These are phyloP conservation scores for Neonectria ditissima DNA, from an alignment of 2,329 filamentous ascomycete genomes.

Conservation along the genomic window DNA sequence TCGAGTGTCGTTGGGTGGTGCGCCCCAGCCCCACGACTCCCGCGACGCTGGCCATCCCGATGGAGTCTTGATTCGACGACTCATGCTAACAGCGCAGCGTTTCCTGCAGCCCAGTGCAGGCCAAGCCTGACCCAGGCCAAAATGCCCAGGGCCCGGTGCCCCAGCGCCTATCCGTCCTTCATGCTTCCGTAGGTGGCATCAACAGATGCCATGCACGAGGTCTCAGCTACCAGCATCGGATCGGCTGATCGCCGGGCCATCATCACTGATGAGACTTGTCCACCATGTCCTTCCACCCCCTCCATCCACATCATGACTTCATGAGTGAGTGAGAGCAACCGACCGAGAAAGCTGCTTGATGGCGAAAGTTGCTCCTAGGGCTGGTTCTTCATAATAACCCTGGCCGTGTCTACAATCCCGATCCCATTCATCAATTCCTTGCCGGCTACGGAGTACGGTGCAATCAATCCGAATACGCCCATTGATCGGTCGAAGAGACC, in stretches of 20 bases:
- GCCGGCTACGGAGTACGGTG: background rate
- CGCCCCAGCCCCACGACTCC: conserved; percentile 23
- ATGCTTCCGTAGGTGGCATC: conserved; percentile 9
- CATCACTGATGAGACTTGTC: conserved; percentile 38
- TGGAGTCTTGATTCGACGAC: conserved; percentile 47
- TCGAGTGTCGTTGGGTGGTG: conserved; percentile 25
- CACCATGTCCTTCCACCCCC: conserved; percentile 34
- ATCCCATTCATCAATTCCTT: conserved; percentile 7
- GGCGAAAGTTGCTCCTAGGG: background rate
- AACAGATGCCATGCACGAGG: conserved; percentile 14
- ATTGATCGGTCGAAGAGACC: background rate
- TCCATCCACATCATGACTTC: too few species aligned
- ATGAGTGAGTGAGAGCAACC: conserved; percentile 26
- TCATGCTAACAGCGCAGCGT: conserved; percentile 39
- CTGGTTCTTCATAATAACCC: conserved; percentile 5
- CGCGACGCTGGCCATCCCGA: conserved; percentile 34
- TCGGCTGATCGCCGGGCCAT: conserved; percentile 37
- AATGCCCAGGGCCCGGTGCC: conserved; percentile 5
- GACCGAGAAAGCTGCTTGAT: conserved; percentile 18
- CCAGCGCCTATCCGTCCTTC: conserved; percentile 11
- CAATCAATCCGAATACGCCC: conserved; percentile 21
- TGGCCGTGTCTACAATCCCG: conserved; percentile 3
- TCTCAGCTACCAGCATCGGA: conserved; percentile 29
- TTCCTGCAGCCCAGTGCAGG: conserved; percentile 31
- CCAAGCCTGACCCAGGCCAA: conserved; percentile 3